Conservation (phyloP, 1,284 basidiomycete genomes). For the Malassezia psittaci region DNA sequence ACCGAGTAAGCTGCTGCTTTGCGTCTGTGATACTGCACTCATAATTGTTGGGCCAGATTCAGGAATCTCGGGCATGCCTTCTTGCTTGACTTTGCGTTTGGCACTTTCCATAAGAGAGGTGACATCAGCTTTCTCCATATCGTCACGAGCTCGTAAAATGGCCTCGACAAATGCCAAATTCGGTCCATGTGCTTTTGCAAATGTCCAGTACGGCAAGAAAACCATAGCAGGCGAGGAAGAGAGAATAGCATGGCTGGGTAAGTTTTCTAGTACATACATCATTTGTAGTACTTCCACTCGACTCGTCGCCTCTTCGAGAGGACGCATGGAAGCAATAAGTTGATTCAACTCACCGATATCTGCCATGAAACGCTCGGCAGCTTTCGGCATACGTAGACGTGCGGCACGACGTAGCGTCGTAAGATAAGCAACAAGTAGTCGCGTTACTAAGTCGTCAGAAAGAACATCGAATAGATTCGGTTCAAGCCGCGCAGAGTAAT, state of each 20-base stretch:
- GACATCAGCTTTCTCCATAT: constrained; percentile 76
- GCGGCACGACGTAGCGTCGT: constrained; percentile 67
- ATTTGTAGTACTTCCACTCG: constrained; percentile 77
- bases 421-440: constrained; percentile 82
- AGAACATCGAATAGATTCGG: constrained; percentile 81
- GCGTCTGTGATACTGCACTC: constrained; percentile 31
- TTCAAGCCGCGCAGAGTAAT: constrained; percentile 84
- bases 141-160: constrained; percentile 76
- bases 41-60: constrained; percentile 34
- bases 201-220: constrained; percentile 81
- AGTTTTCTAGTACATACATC: constrained; percentile 20
- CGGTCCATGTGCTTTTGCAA: constrained; percentile 90
- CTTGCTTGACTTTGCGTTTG: constrained; percentile 66
- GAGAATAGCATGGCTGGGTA: constrained; percentile 66
- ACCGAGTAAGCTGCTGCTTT: constrained; percentile 18
- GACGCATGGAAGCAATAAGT: constrained; percentile 73
- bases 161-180: constrained; percentile 83
- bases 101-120: constrained; percentile 88
- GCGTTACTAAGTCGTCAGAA: constrained; percentile 82
- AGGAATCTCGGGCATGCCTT: constrained; percentile 37
- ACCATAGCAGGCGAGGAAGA: constrained; percentile 83
- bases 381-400: constrained; percentile 78
- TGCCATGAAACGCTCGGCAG: constrained; percentile 67
- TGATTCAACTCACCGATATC: constrained; percentile 69
- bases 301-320: constrained; percentile 66